phyloP scores from a whole-genome alignment of 441 rosid genomes.

The Erysimum pusillum region DNA sequence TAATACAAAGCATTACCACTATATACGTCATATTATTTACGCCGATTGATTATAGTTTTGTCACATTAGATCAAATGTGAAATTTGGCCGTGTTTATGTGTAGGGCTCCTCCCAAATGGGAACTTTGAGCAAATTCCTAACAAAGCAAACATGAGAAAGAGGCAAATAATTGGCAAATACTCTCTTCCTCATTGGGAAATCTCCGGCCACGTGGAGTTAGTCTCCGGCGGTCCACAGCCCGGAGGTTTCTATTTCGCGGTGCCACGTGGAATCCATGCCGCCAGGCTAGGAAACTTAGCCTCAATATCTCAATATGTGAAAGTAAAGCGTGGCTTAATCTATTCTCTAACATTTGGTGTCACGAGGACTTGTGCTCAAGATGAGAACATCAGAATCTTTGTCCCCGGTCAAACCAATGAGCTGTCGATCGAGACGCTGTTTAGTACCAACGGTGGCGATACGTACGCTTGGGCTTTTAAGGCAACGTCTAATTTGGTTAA shows the following conservation, averaged over 20 bases:
- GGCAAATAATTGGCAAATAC: constrained; percentile 66
- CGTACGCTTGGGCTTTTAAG: constrained; percentile 66
- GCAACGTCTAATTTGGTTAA: constrained; percentile 54
- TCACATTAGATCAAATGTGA: background rate
- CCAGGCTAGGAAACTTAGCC: constrained; percentile 67
- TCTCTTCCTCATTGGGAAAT: constrained; percentile 74
- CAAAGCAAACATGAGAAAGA: constrained; percentile 62
- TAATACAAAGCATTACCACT: no score
- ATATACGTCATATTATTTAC: no score
- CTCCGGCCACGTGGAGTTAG: constrained; percentile 61
- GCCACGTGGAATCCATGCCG: constrained; percentile 67
- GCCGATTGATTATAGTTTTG: background rate
- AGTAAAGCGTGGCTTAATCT: constrained; percentile 50
- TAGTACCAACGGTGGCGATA: constrained; percentile 69
- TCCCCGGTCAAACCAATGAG: constrained; percentile 58
- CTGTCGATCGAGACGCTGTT: constrained; percentile 61
- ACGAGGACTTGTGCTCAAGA: constrained; percentile 72
- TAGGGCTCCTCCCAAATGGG: constrained; percentile 72
- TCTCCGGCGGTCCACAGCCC: constrained; percentile 68
- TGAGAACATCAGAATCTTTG: constrained; percentile 57
- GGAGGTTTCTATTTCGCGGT: constrained; percentile 60
- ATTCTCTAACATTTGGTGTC: constrained; percentile 65
- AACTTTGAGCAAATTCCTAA: constrained; percentile 70
- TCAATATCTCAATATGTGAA: constrained; percentile 59
- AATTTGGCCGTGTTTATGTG: background rate